Conservation (phyloP, 2,329 filamentous ascomycete genomes). For the Dactylonectria macrodidyma region DNA sequence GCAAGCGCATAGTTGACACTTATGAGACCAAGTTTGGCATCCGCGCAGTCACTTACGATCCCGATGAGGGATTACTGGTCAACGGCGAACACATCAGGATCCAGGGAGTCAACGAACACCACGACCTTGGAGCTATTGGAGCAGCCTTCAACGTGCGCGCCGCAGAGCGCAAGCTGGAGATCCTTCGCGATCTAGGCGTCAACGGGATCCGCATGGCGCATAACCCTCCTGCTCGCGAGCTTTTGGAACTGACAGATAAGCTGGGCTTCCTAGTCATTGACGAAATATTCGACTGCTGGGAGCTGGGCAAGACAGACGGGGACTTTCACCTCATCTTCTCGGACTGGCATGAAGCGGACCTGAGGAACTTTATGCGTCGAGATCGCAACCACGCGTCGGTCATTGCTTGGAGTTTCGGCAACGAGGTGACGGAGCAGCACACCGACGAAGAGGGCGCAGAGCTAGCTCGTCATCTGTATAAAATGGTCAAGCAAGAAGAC, state of each 20-base stretch:
- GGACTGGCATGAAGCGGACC: constrained; percentile 68
- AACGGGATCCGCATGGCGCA: constrained; percentile 68
- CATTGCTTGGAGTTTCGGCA: constrained; percentile 67
- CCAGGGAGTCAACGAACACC: constrained; percentile 66
- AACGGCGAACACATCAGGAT: constrained; percentile 62
- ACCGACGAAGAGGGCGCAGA: constrained; percentile 49
- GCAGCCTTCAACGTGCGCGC: constrained; percentile 66
- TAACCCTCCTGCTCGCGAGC: constrained; percentile 66
- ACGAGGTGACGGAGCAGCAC: constrained; percentile 66
- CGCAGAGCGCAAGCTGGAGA: constrained; percentile 63
- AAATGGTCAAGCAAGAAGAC: constrained; percentile 63
- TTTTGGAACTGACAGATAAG: constrained; percentile 64
- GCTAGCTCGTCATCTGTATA: constrained; percentile 54
- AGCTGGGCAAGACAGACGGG: constrained; percentile 59
- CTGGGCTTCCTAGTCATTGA: constrained; percentile 67
- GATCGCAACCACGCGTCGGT: constrained; percentile 70
- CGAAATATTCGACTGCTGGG: constrained; percentile 69
- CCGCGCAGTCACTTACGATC: constrained; percentile 58
- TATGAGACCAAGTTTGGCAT: constrained; percentile 68
- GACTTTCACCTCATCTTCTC: constrained; percentile 67
- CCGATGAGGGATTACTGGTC: constrained; percentile 59
- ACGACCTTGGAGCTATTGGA: constrained; percentile 66
- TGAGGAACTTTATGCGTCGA: constrained; percentile 65
- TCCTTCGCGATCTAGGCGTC: constrained; percentile 64
- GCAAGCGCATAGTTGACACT: constrained; percentile 52